phyloP scores from a whole-genome alignment of 2,329 filamentous ascomycete genomes.

The Aspergillus sp. region DNA sequence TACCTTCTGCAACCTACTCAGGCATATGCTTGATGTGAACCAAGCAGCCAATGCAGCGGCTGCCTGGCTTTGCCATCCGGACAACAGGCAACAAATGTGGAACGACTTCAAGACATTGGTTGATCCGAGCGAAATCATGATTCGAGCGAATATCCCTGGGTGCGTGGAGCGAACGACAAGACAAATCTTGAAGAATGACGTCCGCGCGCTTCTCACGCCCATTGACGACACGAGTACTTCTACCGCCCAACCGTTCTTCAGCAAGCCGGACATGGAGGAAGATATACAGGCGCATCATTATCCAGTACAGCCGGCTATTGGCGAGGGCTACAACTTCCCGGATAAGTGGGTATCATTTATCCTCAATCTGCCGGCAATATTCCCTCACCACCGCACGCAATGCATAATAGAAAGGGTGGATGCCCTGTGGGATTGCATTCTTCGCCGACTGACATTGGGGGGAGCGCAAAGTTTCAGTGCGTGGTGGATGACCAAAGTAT shows the following conservation, averaged over 20 bases:
- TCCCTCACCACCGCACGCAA: slow-evolving; percentile 33
- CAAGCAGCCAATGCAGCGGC: slow-evolving; percentile 87
- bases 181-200: slow-evolving; percentile 36
- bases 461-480: slow-evolving; percentile 40
- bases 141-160: slow-evolving; percentile 32
- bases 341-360: slow-evolving; percentile 40
- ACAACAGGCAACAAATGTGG: slow-evolving; percentile 92
- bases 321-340: slow-evolving; percentile 39
- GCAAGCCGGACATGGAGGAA: slow-evolving; percentile 23
- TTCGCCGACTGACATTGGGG: slow-evolving; percentile 35
- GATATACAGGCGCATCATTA: slow-evolving; percentile 22
- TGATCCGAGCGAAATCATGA: slow-evolving; percentile 31
- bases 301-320: slow-evolving; percentile 27
- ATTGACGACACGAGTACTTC: slow-evolving; percentile 23
- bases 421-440: slow-evolving; percentile 34
- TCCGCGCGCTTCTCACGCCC: slow-evolving; percentile 35
- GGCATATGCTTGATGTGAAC: slow-evolving; percentile 83
- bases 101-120: slow-evolving; percentile 56
- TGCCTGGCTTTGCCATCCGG: slow-evolving; percentile 80
- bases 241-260: slow-evolving; percentile 24
- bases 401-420: slow-evolving; percentile 38
- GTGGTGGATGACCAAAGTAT: slow-evolving; percentile 74
- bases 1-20: slow-evolving; percentile 75
- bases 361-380: slow-evolving; percentile 30
- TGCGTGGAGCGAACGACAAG: slow-evolving; percentile 27